Percentiles rank a stretch among this genome's conserved stretches.
Conservation (phyloP, 495 filamentous ascomycete genomes). For the Penicillium taxi region DNA sequence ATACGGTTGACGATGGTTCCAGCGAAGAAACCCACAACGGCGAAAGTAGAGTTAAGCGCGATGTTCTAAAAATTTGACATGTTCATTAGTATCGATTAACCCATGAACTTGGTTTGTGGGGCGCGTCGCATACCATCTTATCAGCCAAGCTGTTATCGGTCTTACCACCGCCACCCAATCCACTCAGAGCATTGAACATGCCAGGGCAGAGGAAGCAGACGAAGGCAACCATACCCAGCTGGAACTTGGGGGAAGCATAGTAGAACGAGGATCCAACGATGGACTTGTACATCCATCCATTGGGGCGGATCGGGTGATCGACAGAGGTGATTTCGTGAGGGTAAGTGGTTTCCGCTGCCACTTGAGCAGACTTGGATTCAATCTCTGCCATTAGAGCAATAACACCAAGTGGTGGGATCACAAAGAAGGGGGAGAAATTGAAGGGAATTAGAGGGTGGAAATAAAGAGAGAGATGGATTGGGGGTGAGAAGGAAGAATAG, state of each 20-base stretch:
- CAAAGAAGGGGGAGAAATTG: background rate
- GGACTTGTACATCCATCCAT: constrained; percentile 46
- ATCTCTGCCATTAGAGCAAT: constrained; percentile 10
- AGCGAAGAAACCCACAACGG: constrained; percentile 47
- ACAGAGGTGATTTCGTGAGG: background rate
- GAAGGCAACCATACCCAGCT: constrained; percentile 40
- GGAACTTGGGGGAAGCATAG: constrained; percentile 63
- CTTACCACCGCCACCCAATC: constrained; percentile 48
- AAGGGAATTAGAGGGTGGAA: background rate
- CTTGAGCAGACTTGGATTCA: constrained; percentile 9
- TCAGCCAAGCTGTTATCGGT: constrained; percentile 33
- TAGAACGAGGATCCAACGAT: constrained; percentile 39
- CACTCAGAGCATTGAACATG: constrained; percentile 63
- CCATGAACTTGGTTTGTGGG: too few relatives aligned
- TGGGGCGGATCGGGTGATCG: constrained; percentile 10
- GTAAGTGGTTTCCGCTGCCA: constrained; percentile 3
- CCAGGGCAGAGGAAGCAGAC: constrained; percentile 84
- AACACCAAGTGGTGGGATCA: background rate
- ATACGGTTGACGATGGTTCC: constrained; percentile 43
- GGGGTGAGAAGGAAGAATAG: background rate
- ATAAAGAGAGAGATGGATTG: constrained; percentile 2
- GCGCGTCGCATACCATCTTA: constrained; percentile 24
- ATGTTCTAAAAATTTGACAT: too few relatives aligned
- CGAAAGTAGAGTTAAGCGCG: constrained; percentile 56
- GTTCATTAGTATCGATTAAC: too few relatives aligned